Evolutionary conservation across 352 stramenopile species (phyloP), one percentile per base, ranked within the genome.

Genomic region (Globisporangium ultimum): DNA sequence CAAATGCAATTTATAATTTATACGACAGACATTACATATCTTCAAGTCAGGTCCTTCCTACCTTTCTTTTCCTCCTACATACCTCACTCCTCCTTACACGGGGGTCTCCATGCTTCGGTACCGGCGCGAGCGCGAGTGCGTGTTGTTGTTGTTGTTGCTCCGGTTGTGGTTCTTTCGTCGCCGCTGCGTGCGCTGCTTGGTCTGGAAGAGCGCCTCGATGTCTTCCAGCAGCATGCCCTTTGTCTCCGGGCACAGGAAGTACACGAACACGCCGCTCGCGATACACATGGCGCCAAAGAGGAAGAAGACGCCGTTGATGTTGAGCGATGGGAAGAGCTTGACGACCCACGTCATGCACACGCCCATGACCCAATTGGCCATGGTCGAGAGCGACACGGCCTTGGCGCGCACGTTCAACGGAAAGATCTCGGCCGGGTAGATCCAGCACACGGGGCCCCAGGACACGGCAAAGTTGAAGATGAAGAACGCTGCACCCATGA

Each of bases 301-400:
- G 64, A 68, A 76, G 61, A 85, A 85, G 49, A 76, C 67, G 36
- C 66, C 64, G 61, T 75, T 60, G 50, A 72, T 70, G 57, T 74
- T 68, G 41, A 66, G 54, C 52, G 48, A 65, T 15, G 68, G 65
- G 46, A 70, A 75, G 24, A 75, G 56, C 58, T 75, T 61, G 42
- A 68, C 60, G 20, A 75, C 67, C 53, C 57, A 67, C 52, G 61
- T 72, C 68, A 75, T 75, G 54, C 63, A 48, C 14, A 59, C 50
- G 32, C 68, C 68, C 57, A 69, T 71, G 47, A 53, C 56, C 70
- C 67, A 78, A 58, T 78, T 78, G 18, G 70, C 57, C 34, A 72
- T 69, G 10, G 70, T 78, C n/a, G 70, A 76, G 11, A 77, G 61
- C 42, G 71, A 74, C 53, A 83, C 72, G 13, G 69, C 71, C 53